phyloP scores from a whole-genome alignment of 768 basidiomycete genomes.

The Collybia mongolica region DNA sequence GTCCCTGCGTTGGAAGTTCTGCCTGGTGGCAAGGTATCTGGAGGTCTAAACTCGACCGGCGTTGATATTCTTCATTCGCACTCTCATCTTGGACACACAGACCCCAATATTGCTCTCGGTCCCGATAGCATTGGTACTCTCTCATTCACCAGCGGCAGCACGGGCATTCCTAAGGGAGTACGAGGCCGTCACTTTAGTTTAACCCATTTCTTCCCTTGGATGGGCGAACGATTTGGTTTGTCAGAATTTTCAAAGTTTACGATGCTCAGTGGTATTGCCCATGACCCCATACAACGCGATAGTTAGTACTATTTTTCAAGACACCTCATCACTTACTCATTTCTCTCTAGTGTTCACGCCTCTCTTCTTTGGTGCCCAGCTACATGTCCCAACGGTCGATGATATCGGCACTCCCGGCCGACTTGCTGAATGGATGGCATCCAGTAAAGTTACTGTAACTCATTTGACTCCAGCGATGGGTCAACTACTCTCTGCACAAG shows the following conservation, averaged over 20 bases:
- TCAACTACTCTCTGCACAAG: slow-evolving; percentile 82
- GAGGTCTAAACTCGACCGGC: slow-evolving; percentile 47
- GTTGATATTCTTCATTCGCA: slow-evolving; percentile 64
- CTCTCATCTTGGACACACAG: slow-evolving; percentile 55
- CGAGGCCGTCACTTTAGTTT: slow-evolving; percentile 91
- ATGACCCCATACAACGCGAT: slow-evolving; percentile 98
- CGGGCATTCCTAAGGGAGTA: slow-evolving; percentile 98
- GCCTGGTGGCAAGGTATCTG: slow-evolving; percentile 59
- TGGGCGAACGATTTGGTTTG: slow-evolving; percentile 85
- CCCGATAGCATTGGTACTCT: slow-evolving; percentile 94
- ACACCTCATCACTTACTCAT: neutral
- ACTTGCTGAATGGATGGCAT: slow-evolving; percentile 98
- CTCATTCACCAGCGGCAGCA: slow-evolving; percentile 96
- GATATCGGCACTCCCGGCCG: slow-evolving; percentile 97
- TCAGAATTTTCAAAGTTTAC: slow-evolving; percentile 82
- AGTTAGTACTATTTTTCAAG: slow-evolving; percentile 57
- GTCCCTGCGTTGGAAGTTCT: slow-evolving; percentile 85
- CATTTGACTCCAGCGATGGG: slow-evolving; percentile 99
- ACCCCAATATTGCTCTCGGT: slow-evolving; percentile 84
- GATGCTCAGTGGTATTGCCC: slow-evolving; percentile 98
- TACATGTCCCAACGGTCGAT: slow-evolving; percentile 94
- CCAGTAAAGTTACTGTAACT: slow-evolving; percentile 87
- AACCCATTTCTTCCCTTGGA: slow-evolving; percentile 99
- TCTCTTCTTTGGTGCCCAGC: slow-evolving; percentile 92
- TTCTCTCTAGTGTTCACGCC: slow-evolving; percentile 86